These are phyloP conservation scores for Lenwebbia sp. DNA, from an alignment of 345 rosid species.

Conservation along the genomic window DNA sequence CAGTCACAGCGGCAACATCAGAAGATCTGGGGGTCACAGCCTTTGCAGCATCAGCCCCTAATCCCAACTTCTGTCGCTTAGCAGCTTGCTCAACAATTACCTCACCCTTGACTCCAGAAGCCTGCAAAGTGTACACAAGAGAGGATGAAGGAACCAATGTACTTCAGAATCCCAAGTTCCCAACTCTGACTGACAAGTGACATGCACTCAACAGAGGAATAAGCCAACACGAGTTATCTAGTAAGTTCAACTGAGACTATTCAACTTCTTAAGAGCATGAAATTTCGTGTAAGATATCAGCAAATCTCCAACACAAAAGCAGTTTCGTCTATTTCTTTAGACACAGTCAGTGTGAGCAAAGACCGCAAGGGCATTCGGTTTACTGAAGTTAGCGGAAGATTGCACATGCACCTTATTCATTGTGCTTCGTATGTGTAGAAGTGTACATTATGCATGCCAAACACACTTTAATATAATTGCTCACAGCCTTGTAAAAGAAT, in stretches of 20 bases:
- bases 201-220: not conserved
- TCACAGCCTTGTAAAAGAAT: not conserved
- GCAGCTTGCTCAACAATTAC: conserved; percentile 43
- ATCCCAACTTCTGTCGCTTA: conserved; percentile 48
- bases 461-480: not conserved
- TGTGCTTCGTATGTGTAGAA: not conserved
- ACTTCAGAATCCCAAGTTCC: not conserved
- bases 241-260: not conserved
- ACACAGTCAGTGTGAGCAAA: not conserved
- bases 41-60: conserved; percentile 26
- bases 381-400: not conserved
- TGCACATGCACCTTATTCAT: not conserved
- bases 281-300: not conserved
- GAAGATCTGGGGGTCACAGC: conserved; percentile 16
- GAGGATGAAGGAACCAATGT: conserved; percentile 2
- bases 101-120: conserved; percentile 59
- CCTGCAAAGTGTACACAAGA: conserved; percentile 35
- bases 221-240: not conserved
- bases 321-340: not conserved
- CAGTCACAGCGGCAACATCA: conserved; percentile 19
- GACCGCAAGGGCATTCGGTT: not conserved
- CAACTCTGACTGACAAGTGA: not conserved
- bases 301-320: not conserved
- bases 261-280: not conserved
- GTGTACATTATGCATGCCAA: not conserved